Evolutionary conservation across 2,329 filamentous ascomycete species (phyloP).

Genomic region (Fusarium fujikuroi): DNA sequence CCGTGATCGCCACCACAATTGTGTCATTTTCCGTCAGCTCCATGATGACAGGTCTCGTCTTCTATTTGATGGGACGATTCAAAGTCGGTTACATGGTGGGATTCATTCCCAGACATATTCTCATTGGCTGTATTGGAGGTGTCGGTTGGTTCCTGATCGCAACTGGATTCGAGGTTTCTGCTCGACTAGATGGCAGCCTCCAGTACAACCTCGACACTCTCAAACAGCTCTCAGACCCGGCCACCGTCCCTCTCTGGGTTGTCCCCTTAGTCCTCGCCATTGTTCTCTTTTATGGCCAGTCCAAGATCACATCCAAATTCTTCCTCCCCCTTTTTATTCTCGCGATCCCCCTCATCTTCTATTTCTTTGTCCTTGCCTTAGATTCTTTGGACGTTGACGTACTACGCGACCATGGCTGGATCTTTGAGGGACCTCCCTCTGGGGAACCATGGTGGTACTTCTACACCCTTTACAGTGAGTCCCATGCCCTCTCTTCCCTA

Average conservation of each 20-base stretch:
- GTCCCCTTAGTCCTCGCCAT: slow-evolving; percentile 82
- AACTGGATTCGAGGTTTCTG: slow-evolving; percentile 93
- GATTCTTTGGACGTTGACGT: slow-evolving; percentile 73
- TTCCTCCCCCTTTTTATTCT: slow-evolving; percentile 90
- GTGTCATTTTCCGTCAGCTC: slow-evolving; percentile 91
- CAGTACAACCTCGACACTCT: slow-evolving; percentile 83
- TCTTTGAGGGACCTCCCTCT: slow-evolving; percentile 86
- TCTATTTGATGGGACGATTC: slow-evolving; percentile 89
- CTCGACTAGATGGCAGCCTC: slow-evolving; percentile 85
- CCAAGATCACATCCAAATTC: slow-evolving; percentile 81
- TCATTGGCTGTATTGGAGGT: slow-evolving; percentile 96
- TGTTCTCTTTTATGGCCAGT: slow-evolving; percentile 79
- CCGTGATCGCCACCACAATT: slow-evolving; percentile 94
- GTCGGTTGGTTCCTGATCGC: slow-evolving; percentile 94
- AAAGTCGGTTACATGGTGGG: slow-evolving; percentile 91
- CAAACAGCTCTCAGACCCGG: slow-evolving; percentile 74
- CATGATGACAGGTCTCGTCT: slow-evolving; percentile 88
- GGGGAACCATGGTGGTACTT: slow-evolving; percentile 97
- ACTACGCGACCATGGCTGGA: slow-evolving; percentile 83
- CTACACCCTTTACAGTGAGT: slow-evolving; percentile 90
- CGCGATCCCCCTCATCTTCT: slow-evolving; percentile 78
- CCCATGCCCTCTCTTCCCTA: no score
- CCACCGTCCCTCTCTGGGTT: slow-evolving; percentile 85
- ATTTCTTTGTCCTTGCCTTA: slow-evolving; percentile 77
- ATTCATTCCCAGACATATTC: slow-evolving; percentile 95